Evolutionary conservation across 2,329 filamentous ascomycete genomes (phyloP), one percentile per base, ranked within the genome.

Genomic region (Cercospora sp.): DNA sequence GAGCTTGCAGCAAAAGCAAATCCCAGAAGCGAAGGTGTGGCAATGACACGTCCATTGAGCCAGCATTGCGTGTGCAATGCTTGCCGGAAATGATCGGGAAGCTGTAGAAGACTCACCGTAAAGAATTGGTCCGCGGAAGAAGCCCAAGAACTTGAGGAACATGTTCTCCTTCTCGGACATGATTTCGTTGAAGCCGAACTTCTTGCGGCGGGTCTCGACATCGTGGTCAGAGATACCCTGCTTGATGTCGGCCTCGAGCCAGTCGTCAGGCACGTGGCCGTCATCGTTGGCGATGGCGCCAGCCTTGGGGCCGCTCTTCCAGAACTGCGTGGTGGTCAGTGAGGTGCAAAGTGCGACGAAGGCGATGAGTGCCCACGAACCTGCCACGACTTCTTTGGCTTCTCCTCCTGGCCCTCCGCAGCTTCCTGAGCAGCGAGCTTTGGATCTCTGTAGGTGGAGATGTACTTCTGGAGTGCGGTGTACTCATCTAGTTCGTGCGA

Each of bases 41-140:
- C 60, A 59, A 59, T 59, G 30, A 59, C 30, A 58, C 31, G 67
- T 67, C 65, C 74, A 75, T 75, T 75, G 73, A 68, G 48, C 42
- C 6, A 31, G 71, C 72, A 67, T 62, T 68, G 68, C 42, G 66
- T 60, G 53, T 48, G 51, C 58, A 33, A 66, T 28, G 60, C 57
- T 58, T 48, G 51, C 28, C 66, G 53, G 48, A 59, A 55, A 63
- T 61, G 60, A 42, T 36, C 51, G 31, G 63, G 64, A 63, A 67
- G 67, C 63, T 69, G 65, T 28, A 62, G 55, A 5, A 48, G 73
- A 81, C 88, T 78, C 85, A 91, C 90, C 89, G 81, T 92, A 92
- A 71, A 92, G 87, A 84, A 92, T 90, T 70, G 90, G 90, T 76
- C 90, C 90, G 73, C 84, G 88, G 86, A 92, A 92, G 83, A 90